Conservation (phyloP, 768 basidiomycete genomes). For the Lactifluus subvellereus region DNA sequence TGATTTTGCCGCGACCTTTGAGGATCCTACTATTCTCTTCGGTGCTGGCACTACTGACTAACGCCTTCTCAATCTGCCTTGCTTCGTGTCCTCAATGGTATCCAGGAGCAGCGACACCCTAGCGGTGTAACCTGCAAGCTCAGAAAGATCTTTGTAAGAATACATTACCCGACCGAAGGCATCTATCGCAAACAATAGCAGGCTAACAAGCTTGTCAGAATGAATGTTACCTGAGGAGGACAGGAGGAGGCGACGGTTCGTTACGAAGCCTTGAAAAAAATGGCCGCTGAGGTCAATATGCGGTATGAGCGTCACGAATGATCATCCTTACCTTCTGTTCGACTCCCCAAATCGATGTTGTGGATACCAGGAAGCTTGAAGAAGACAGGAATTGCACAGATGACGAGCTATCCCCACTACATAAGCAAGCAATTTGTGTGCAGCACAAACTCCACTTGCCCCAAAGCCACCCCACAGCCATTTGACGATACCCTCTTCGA, state of each 20-base stretch:
- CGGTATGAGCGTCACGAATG: not conserved
- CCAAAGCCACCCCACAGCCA: conserved; percentile 97
- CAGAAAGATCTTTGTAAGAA: conserved; percentile 93
- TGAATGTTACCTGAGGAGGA: conserved; percentile 65
- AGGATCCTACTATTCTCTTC: conserved; percentile 75
- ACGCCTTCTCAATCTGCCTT: conserved; percentile 85
- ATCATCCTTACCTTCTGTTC: conserved; percentile 84
- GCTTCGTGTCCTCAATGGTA: conserved; percentile 81
- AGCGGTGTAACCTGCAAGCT: conserved; percentile 92
- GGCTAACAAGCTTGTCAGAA: not conserved
- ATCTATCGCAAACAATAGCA: conserved; percentile 43
- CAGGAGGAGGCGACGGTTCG: conserved; percentile 84
- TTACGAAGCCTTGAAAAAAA: conserved; percentile 71
- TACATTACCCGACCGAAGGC: conserved; percentile 96
- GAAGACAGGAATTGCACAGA: conserved; percentile 94
- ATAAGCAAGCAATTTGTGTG: conserved; percentile 1
- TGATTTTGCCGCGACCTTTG: conserved; percentile 67
- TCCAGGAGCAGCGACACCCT: conserved; percentile 85
- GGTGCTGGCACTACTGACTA: conserved; percentile 66
- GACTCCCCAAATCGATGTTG: conserved; percentile 66
- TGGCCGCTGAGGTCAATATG: not conserved
- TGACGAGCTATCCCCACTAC: conserved; percentile 38
- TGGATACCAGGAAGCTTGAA: conserved; percentile 71
- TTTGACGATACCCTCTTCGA: conserved; percentile 94
- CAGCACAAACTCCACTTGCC: conserved; percentile 38